Percentiles rank a stretch among this genome's conserved stretches.
Evolutionary conservation across 83 land plant genomes (phyloP).

Genomic region (Picea mariana): DNA sequence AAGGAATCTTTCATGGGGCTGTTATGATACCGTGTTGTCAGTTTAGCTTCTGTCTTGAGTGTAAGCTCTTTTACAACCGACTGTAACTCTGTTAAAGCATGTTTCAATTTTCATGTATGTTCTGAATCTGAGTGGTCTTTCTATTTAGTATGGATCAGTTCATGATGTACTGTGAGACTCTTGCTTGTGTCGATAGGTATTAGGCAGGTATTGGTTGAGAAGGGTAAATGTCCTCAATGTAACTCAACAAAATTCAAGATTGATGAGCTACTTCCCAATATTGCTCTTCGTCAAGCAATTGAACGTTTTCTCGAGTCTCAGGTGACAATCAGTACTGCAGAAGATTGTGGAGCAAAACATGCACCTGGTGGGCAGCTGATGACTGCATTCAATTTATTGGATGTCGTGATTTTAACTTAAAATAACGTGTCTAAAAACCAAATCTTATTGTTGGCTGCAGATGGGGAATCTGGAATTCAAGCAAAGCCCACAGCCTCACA

Average conservation of each 20-base stretch:
- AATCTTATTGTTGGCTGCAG: conserved; percentile 20
- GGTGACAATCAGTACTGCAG: conserved; percentile 29
- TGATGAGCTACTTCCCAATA: conserved; percentile 77
- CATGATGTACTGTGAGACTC: background rate
- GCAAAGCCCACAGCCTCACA: conserved; percentile 36
- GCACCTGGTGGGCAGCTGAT: conserved; percentile 39
- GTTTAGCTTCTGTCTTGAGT: conserved; percentile 84
- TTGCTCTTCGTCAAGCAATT: conserved; percentile 82
- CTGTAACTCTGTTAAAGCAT: background rate
- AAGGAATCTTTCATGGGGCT: conserved; percentile 68
- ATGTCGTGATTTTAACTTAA: background rate
- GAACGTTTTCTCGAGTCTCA: conserved; percentile 73
- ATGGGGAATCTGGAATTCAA: conserved; percentile 68
- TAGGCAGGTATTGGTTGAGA: conserved; percentile 42
- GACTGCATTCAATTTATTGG: background rate
- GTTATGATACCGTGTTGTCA: conserved; percentile 98
- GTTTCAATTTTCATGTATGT: background rate
- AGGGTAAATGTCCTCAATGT: conserved; percentile 79
- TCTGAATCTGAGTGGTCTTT: background rate
- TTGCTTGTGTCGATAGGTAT: conserved; percentile 55
- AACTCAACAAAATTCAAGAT: conserved; percentile 56
- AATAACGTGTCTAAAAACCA: background rate
- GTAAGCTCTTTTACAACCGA: conserved; percentile 42
- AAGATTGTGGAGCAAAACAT: conserved; percentile 34
- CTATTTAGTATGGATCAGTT: background rate